Base-by-base conservation (phyloP, 2,329 filamentous ascomycete species). In the Ophiocordyceps australis region DNA sequence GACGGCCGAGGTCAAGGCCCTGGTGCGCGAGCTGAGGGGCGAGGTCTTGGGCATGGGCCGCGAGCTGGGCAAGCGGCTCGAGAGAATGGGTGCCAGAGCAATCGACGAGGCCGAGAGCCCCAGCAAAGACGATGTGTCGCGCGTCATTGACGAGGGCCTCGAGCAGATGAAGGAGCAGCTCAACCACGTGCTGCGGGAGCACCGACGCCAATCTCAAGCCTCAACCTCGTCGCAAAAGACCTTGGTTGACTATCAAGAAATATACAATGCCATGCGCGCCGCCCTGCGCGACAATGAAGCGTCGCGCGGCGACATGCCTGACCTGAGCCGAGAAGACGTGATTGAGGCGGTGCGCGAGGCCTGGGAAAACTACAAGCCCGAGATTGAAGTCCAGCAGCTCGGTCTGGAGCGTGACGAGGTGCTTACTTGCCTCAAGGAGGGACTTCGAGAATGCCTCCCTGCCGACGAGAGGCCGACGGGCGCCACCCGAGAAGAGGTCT, bases 41-140 rank as follows among this genome's bases (percentile, higher is more conserved):
- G 86, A 95, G 45, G 83, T 95, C 7, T 62, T 94, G 5, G 85
- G 83, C 4, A 94, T 94, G 85, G 86, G 86, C 4, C 67, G 86
- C 29, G 83, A 94, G 36, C 70, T 95, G 24, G 83, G 78, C 21
- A 75, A 81, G 29, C 77, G 83, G 36, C 63, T 95, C n/a, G 80
- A 89, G 33, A 71, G 82, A 33, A 63, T 71, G 8, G 58, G 54
- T 16, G 47, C 42, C 23, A 54, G 62, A 26, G 42, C 48, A 10
- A 47, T 55, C 15, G 55, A 54, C 20, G 57, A 60, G 20, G 46
- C 53, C 2, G 63, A 64, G 28, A 54, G 58, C 1, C 59, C 61
- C 4, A 65, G 65, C 28, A 70, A 70, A 30, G 70, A 76, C 15
- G 78, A 92, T 36, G 50, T 94, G 24, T 68, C 70, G 22, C 64